phyloP scores from a whole-genome alignment of 148 eudicot species.

The Talinum fruticosum region DNA sequence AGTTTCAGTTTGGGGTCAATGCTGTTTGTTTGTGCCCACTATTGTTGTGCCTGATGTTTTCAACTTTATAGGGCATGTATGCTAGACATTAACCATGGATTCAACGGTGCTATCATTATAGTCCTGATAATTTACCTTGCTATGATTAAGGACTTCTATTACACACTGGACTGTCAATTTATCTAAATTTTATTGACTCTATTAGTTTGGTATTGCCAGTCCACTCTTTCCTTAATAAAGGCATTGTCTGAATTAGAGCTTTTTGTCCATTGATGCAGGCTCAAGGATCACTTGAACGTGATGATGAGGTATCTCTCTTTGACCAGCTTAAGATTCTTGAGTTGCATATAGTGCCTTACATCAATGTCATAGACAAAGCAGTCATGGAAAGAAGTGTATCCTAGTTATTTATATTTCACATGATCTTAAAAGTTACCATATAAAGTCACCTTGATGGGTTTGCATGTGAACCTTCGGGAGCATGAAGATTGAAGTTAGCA shows the following conservation, averaged over 20 bases:
- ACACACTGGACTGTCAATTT: background rate
- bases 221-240: background rate
- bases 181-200: background rate
- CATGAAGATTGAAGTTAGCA: background rate
- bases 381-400: background rate
- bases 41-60: too few relatives aligned
- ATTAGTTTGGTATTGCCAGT: background rate
- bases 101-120: background rate
- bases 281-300: conserved; percentile 81
- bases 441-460: background rate
- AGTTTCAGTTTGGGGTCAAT: too few relatives aligned
- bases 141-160: background rate
- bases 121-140: background rate
- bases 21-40: too few relatives aligned
- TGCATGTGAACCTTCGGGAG: background rate
- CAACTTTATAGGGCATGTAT: too few relatives aligned
- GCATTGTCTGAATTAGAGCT: background rate
- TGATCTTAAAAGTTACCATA: background rate
- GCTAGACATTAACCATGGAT: background rate
- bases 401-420: background rate
- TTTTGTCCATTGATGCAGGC: conserved; percentile 46
- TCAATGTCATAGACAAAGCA: background rate
- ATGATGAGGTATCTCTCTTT: conserved; percentile 71
- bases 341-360: background rate
- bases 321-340: conserved; percentile 1